A percentile compares a stretch with the other conserved stretches of the same genome.
Conservation (phyloP, 768 basidiomycete species). For the Baorangia bicolor region DNA sequence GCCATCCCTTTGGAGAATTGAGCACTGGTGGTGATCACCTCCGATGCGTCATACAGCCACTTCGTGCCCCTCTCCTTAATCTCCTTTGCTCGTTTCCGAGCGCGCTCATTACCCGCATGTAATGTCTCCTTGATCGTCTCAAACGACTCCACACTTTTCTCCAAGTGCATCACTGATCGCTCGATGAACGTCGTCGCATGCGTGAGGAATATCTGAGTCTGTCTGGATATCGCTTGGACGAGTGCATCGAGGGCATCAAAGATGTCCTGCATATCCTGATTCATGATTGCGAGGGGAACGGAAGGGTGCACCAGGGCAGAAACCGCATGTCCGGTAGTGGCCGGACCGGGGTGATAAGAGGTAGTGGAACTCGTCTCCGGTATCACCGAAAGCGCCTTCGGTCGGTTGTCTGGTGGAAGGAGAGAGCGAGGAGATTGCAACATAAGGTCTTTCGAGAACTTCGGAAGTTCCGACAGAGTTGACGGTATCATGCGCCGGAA, state of each 20-base stretch:
- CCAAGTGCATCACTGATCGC: conserved; percentile 38
- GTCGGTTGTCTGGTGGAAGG: conserved; percentile 16
- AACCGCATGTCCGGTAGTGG: conserved; percentile 13
- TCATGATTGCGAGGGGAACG: conserved; percentile 47
- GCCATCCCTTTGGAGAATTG: conserved; percentile 44
- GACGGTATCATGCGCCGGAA: conserved; percentile 19
- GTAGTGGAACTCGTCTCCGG: conserved; percentile 14
- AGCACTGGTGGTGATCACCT: conserved; percentile 42
- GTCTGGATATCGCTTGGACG: conserved; percentile 47
- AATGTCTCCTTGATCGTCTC: conserved; percentile 40
- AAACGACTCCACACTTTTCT: conserved; percentile 40
- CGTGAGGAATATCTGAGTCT: conserved; percentile 31
- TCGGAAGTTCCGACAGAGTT: conserved; percentile 28
- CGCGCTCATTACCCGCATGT: conserved; percentile 49
- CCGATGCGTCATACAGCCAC: conserved; percentile 43
- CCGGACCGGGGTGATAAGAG: conserved; percentile 10
- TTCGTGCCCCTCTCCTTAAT: conserved; percentile 49
- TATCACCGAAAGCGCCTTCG: conserved; percentile 33
- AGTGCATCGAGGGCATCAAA: conserved; percentile 60
- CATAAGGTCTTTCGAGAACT: conserved; percentile 37
- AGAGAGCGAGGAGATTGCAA: conserved; percentile 34
- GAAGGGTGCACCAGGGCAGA: conserved; percentile 39
- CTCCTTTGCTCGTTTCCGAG: conserved; percentile 52
- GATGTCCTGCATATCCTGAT: conserved; percentile 55
- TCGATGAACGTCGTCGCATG: conserved; percentile 43